Evolutionary conservation across 192 early-diverging fungal genomes (phyloP), one percentile per base, ranked within the genome.

Genomic region (Backusella macrospora): DNA sequence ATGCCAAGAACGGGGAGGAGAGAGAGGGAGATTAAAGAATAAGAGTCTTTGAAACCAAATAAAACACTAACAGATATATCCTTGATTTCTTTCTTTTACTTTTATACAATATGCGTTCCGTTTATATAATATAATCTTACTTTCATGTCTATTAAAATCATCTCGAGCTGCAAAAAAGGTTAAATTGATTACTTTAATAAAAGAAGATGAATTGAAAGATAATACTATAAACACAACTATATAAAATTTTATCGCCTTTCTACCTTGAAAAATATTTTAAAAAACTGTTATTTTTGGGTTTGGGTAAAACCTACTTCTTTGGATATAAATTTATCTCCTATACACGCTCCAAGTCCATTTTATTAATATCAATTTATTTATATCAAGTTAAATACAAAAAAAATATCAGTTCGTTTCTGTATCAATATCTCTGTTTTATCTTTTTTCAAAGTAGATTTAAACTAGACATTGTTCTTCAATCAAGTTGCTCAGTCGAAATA

Each of bases 301-400:
- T 49, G 18, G 48, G 48, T 49, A 49, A 49, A 49, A 49, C 48
- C 16, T 49, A 49, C 48, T 49, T 49, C 18, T 49, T 49, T 49
- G 16, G 48, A n/a, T 15, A 49, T 49, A n/a, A 6, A 49, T 49
- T 49, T 49, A 21, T 18, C 18, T 49, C 14, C 18, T 49, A n/a
- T n/a, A n/a, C n/a, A n/a, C n/a, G n/a, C n/a, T n/a, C n/a, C n/a
- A 49, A 49, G 6, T 49, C 48, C 6, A 18, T 7, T 49, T 49
- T 49, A 16, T 47, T 49, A 18, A 9, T 6, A n/a, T 6, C 0
- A n/a, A n/a, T n/a, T n/a, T n/a, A n/a, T n/a, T n/a, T n/a, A n/a
- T n/a, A n/a, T n/a, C n/a, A n/a, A n/a, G n/a, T n/a, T n/a, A n/a
- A n/a, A n/a, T n/a, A n/a, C n/a, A n/a, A n/a, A n/a, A n/a, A n/a